A percentile compares a stretch with the other conserved stretches of the same genome.
These are phyloP conservation scores for Beauveria australis DNA, from an alignment of 2,329 filamentous ascomycete species.

Conservation along the genomic window DNA sequence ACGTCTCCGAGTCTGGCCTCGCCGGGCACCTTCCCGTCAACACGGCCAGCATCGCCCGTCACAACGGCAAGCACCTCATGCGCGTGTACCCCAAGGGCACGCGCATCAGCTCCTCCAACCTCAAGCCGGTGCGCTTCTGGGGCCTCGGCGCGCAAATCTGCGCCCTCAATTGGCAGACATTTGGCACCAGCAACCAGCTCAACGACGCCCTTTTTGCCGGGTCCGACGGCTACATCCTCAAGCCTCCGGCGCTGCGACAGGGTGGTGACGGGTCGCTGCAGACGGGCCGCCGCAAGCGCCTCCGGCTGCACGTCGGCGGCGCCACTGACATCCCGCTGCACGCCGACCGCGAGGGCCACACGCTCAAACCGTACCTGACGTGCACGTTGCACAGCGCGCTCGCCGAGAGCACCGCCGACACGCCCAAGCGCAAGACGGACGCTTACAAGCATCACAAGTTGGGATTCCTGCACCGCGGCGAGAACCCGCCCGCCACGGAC, in stretches of 20 bases:
- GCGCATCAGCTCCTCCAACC: constrained; percentile 57
- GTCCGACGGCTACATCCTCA: constrained; percentile 57
- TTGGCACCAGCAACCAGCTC: constrained; percentile 56
- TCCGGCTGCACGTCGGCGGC: constrained; percentile 52
- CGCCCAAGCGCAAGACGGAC: constrained; percentile 53
- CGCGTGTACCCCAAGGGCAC: constrained; percentile 62
- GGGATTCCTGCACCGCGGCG: constrained; percentile 47
- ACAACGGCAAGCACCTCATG: constrained; percentile 62
- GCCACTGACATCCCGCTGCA: constrained; percentile 54
- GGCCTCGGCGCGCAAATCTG: constrained; percentile 60
- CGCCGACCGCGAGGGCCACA: constrained; percentile 38
- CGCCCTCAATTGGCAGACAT: constrained; percentile 63
- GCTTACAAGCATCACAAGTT: constrained; percentile 51
- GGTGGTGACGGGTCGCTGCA: constrained; percentile 44
- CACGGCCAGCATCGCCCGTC: constrained; percentile 40
- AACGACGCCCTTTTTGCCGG: constrained; percentile 61
- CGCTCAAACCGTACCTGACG: constrained; percentile 56
- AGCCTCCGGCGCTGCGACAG: constrained; percentile 50
- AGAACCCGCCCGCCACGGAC: constrained; percentile 50
- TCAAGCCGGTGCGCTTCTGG: constrained; percentile 57
- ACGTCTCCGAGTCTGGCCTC: constrained; percentile 57
- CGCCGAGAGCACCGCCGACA: constrained; percentile 30
- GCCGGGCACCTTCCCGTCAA: constrained; percentile 40
- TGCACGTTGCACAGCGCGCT: constrained; percentile 55
- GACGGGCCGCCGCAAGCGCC: constrained; percentile 37